A percentile compares a stretch with the other conserved stretches of the same genome.
These are phyloP conservation scores for Fraxinus greggii DNA, from an alignment of 305 asterid species.

Conservation along the genomic window DNA sequence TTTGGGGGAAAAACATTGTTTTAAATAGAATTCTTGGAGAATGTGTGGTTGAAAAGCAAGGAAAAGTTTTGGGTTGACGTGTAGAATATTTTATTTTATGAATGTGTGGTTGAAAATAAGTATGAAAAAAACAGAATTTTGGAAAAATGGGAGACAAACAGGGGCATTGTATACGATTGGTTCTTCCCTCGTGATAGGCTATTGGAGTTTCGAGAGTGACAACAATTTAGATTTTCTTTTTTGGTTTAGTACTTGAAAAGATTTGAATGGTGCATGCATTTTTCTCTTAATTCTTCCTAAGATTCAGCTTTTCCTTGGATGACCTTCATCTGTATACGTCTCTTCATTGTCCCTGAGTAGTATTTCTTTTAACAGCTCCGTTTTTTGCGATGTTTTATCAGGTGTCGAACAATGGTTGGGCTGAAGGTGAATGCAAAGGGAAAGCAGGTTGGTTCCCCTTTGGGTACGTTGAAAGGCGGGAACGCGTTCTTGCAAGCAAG, in stretches of 20 bases:
- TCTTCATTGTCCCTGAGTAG: neutral
- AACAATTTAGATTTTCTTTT: neutral
- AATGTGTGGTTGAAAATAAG: too few species aligned
- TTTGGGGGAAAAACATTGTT: too few species aligned
- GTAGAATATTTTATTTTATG: too few species aligned
- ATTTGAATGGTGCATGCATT: neutral
- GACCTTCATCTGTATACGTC: neutral
- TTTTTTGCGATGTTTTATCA: slow-evolving; percentile 22
- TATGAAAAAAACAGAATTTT: too few species aligned
- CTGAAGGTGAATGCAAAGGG: slow-evolving; percentile 82
- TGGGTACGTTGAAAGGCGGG: slow-evolving; percentile 60
- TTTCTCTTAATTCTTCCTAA: neutral
- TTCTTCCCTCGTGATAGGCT: neutral
- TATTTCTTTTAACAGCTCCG: neutral
- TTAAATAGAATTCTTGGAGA: too few species aligned
- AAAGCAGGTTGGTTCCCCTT: slow-evolving; percentile 73
- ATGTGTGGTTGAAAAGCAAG: too few species aligned
- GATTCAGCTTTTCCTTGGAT: neutral
- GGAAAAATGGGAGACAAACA: too few species aligned
- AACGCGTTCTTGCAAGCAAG: slow-evolving; percentile 67
- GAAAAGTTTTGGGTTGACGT: too few species aligned
- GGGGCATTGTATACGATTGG: neutral
- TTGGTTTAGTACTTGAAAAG: neutral
- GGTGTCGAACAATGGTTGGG: slow-evolving; percentile 77
- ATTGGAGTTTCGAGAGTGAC: neutral